These are phyloP conservation scores for Vigna hirtella DNA, from an alignment of 306 rosid genomes.

Conservation along the genomic window DNA sequence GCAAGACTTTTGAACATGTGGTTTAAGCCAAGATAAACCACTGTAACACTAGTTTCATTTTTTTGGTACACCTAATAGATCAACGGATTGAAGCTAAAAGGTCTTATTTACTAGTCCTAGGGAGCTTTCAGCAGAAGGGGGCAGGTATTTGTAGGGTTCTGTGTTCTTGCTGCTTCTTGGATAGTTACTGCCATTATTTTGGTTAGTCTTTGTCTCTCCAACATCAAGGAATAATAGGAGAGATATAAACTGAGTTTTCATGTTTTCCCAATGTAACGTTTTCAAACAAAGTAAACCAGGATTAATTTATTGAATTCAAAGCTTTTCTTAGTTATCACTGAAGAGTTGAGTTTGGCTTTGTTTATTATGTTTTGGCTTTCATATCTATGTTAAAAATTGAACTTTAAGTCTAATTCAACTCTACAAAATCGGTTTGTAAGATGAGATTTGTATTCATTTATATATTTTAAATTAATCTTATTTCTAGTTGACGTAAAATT, in stretches of 20 bases:
- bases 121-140: slow-evolving; percentile 41
- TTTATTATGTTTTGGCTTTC: not conserved
- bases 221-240: slow-evolving; percentile 52
- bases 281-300: slow-evolving; percentile 50
- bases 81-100: slow-evolving; percentile 46
- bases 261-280: slow-evolving; percentile 47
- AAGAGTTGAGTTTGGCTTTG: not conserved
- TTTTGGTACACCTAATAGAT: slow-evolving; percentile 46
- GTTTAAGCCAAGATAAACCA: slow-evolving; percentile 42
- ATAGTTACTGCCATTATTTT: slow-evolving; percentile 36
- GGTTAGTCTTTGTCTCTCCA: slow-evolving; percentile 48
- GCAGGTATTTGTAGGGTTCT: slow-evolving; percentile 27
- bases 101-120: slow-evolving; percentile 47
- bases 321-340: slow-evolving; percentile 31
- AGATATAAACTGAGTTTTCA: slow-evolving; percentile 41
- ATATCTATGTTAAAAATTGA: not conserved
- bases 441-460: too few relatives aligned
- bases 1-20: slow-evolving; percentile 60
- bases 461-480: too few relatives aligned
- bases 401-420: too few relatives aligned
- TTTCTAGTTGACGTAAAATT: too few relatives aligned
- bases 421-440: too few relatives aligned
- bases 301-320: slow-evolving; percentile 34
- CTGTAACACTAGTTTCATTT: slow-evolving; percentile 42
- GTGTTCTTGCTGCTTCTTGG: slow-evolving; percentile 42